Percentiles rank a stretch among this genome's conserved stretches.
These are phyloP conservation scores for Pachyrhizus erosus DNA, from an alignment of 306 rosid species.

Conservation along the genomic window DNA sequence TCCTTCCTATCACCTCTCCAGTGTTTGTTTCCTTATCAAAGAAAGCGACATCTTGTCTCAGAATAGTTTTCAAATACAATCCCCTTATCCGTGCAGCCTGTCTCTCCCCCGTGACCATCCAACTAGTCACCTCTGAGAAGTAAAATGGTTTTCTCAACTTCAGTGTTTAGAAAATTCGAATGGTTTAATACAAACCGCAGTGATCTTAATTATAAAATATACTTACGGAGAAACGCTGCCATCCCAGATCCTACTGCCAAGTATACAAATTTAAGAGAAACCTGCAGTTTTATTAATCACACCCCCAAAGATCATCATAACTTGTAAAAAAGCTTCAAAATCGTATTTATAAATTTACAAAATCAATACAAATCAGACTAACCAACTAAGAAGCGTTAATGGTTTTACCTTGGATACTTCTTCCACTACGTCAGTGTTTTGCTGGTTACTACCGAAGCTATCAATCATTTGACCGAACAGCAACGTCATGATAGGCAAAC, in stretches of 20 bases:
- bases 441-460: constrained; percentile 69
- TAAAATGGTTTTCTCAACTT: constrained; percentile 19
- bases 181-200: not conserved
- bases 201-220: not conserved
- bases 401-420: constrained; percentile 77
- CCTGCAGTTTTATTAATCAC: constrained; percentile 51
- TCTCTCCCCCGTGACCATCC: constrained; percentile 89
- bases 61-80: constrained; percentile 67
- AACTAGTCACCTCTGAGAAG: constrained; percentile 77
- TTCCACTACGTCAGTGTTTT: constrained; percentile 40
- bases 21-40: constrained; percentile 73
- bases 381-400: too few species aligned
- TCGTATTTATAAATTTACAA: not conserved
- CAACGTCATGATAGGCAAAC: constrained; percentile 74
- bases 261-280: constrained; percentile 70
- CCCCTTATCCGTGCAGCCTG: constrained; percentile 78
- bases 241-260: constrained; percentile 61
- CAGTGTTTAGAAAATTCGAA: not conserved
- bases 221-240: constrained; percentile 59
- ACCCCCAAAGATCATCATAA: constrained; percentile 2
- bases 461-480: constrained; percentile 68
- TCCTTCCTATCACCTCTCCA: constrained; percentile 76
- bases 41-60: constrained; percentile 79
- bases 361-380: not conserved
- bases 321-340: not conserved